Evolutionary conservation across 768 basidiomycete species (phyloP), one percentile per base, ranked within the genome.

Genomic region (Suillus subalutaceus): DNA sequence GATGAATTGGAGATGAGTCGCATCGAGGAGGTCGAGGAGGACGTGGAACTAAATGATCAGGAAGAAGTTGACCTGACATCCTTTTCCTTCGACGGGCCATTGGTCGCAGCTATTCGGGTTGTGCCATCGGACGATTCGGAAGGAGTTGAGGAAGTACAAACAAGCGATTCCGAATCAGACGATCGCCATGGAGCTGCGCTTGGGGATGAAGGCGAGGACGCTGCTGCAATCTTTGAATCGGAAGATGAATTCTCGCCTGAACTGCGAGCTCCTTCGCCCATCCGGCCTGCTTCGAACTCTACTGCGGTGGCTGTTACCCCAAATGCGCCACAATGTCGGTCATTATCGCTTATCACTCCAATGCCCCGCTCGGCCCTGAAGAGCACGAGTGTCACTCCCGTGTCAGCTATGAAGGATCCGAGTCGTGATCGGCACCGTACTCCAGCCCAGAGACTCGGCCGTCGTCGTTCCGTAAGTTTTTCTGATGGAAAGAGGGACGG

Each of bases 391-490:
- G 79, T 75, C 50, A 90, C 89, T 20, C 90, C 90, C 5, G 71
- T 79, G 2, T 88, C 91, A 13, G 88, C 80, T 12, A 72, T 90
- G 76, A 88, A 86, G 72, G 83, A 85, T 71, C 75, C 82, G 26
- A 83, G 73, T 71, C 82, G 83, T 38, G 72, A 77, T n/a, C 80
- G 79, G 60, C 78, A 85, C 69, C 82, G 82, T 66, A 91, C 87
- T 20, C 90, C 89, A n/a, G 76, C 83, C 46, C 81, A 81, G 58
- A 79, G 73, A 62, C 69, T 77, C 18, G 77, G 79, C 15, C 87
- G 90, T 70, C 86, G 89, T n/a, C 85, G 94, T 46, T 94, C 92
- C 52, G 97, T 99, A 65, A 97, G 94, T 76, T 99, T 99, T 80
- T 97, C 96, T 32, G 97, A 99, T 74, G 97, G 97, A 6, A 91